Percentiles rank a stretch among this genome's conserved stretches.
Conservation (phyloP, 177 flowering plant species). For the Vitis hybrid region DNA sequence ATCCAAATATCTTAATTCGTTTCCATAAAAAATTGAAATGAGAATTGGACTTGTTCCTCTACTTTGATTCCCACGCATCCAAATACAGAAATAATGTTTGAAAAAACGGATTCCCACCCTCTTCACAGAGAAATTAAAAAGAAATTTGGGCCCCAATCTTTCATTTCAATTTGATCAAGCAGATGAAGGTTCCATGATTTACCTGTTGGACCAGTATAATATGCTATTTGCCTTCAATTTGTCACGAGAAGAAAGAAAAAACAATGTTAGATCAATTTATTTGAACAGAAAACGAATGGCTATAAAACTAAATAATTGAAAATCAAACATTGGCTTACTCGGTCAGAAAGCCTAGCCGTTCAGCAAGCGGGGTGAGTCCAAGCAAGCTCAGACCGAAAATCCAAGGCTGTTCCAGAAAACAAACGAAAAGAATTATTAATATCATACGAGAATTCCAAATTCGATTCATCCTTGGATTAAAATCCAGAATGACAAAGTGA, state of each 20-base stretch:
- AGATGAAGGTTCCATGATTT: constrained; percentile 5
- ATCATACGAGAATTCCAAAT: not conserved
- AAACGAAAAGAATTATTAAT: not conserved
- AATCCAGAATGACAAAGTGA: no score
- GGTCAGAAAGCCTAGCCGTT: constrained; percentile 92
- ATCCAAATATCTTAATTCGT: no score
- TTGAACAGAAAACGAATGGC: not conserved
- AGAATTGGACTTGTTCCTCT: no score
- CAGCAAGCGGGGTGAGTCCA: constrained; percentile 92
- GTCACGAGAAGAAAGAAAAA: constrained; percentile 2
- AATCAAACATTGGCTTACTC: constrained; percentile 52
- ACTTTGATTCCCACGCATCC: no score
- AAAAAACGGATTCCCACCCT: no score
- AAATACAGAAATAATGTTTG: no score
- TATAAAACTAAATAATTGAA: not conserved
- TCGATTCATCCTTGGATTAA: not conserved
- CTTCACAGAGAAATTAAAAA: no score
- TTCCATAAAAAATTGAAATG: no score
- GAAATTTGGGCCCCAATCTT: no score
- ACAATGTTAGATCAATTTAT: not conserved
- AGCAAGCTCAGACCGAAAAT: constrained; percentile 82
- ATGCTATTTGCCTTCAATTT: constrained; percentile 79
- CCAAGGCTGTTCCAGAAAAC: constrained; percentile 68
- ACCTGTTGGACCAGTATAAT: constrained; percentile 94
- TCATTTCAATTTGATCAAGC: no score